These are phyloP conservation scores for Cryptosporidium parvum DNA, from an alignment of 169 alveolate species.

Conservation along the genomic window DNA sequence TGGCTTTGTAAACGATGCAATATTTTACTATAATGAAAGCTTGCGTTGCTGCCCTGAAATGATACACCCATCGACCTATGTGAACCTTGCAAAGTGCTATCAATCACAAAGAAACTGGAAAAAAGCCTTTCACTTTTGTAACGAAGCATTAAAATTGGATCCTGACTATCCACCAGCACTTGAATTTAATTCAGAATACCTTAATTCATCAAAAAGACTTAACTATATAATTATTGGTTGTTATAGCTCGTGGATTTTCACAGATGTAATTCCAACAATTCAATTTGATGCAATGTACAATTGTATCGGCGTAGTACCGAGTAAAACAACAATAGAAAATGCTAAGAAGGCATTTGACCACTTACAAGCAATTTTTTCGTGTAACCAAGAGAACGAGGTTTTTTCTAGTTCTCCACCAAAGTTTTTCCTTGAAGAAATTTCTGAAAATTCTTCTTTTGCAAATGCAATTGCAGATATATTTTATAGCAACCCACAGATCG, in stretches of 20 bases:
- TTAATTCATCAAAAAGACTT: conserved; percentile 49
- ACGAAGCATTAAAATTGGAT: conserved; percentile 62
- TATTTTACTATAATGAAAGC: conserved; percentile 59
- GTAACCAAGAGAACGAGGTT: conserved; percentile 43
- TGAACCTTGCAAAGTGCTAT: conserved; percentile 68
- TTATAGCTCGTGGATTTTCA: conserved; percentile 58
- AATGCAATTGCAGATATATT: conserved; percentile 31
- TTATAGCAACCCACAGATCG: conserved; percentile 27
- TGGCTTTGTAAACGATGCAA: conserved; percentile 70
- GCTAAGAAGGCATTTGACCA: conserved; percentile 45
- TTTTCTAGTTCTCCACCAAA: conserved; percentile 39
- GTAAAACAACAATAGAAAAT: conserved; percentile 25
- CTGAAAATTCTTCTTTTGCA: neutral
- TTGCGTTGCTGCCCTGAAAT: conserved; percentile 49
- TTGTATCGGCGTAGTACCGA: conserved; percentile 64
- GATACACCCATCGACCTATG: conserved; percentile 72
- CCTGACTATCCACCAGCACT: conserved; percentile 49
- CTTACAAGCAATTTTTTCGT: conserved; percentile 6
- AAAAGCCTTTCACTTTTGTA: conserved; percentile 41
- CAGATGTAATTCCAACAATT: conserved; percentile 61
- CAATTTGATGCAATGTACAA: conserved; percentile 76
- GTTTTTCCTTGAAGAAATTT: conserved; percentile 17
- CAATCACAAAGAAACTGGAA: conserved; percentile 68
- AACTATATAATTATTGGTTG: conserved; percentile 53
- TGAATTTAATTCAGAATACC: conserved; percentile 62